phyloP scores from a whole-genome alignment of 169 alveolate genomes.

The Plasmodium adleri region DNA sequence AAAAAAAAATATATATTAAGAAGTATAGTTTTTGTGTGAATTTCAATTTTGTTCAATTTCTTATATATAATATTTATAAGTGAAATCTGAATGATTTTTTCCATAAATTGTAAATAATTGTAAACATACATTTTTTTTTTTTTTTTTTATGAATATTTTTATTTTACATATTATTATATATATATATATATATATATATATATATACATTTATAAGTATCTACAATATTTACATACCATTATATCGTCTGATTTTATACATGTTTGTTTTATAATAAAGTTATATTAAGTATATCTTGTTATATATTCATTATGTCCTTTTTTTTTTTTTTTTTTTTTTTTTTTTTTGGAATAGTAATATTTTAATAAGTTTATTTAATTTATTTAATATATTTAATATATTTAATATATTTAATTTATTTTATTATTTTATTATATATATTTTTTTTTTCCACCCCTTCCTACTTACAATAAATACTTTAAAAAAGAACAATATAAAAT shows the following conservation, averaged over 20 bases:
- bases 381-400: too few species aligned
- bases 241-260: background rate
- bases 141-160: background rate
- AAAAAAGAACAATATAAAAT: too few species aligned
- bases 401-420: too few species aligned
- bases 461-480: background rate
- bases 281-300: background rate
- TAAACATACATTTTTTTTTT: background rate
- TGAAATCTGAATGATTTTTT: constrained; percentile 13
- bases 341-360: background rate
- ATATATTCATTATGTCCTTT: background rate
- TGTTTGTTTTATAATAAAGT: background rate
- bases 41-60: background rate
- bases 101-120: constrained; percentile 3
- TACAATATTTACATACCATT: background rate
- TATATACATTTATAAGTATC: constrained; percentile 3
- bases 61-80: background rate
- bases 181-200: constrained; percentile 11
- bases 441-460: too few species aligned
- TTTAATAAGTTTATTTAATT: too few species aligned
- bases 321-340: background rate
- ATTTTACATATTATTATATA: background rate
- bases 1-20: background rate
- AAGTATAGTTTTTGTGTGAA: constrained; percentile 16
- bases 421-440: background rate